Evolutionary conservation across 1,284 basidiomycete genomes (phyloP).

Genomic region (Cystobasidium slooffiae): DNA sequence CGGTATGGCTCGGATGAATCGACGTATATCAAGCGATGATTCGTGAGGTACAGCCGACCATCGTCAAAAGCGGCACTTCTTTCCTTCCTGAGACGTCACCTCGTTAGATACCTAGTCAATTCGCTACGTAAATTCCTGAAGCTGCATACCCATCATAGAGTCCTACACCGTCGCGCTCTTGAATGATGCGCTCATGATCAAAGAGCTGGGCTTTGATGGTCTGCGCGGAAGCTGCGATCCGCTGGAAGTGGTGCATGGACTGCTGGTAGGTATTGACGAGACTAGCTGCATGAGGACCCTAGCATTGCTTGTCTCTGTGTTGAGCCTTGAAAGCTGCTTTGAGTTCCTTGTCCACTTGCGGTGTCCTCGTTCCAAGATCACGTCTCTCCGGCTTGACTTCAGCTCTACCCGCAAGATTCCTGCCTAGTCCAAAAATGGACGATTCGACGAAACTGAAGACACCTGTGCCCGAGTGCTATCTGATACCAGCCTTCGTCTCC

Average conservation of each 20-base stretch:
- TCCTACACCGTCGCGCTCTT: slow-evolving; percentile 76
- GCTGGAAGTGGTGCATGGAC: slow-evolving; percentile 47
- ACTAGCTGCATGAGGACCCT: neutral
- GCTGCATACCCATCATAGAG: slow-evolving; percentile 82
- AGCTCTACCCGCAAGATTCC: neutral
- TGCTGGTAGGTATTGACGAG: neutral
- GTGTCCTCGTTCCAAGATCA: neutral
- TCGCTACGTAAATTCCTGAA: neutral
- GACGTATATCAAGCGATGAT: slow-evolving; percentile 82
- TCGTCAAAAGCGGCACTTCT: slow-evolving; percentile 75
- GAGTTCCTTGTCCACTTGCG: too few relatives aligned
- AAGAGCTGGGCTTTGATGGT: slow-evolving; percentile 56
- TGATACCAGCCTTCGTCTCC: slow-evolving; percentile 77
- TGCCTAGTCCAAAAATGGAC: slow-evolving; percentile 7
- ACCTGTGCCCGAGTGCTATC: slow-evolving; percentile 43
- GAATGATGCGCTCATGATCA: slow-evolving; percentile 73
- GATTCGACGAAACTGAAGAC: slow-evolving; percentile 36
- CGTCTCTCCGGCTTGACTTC: neutral
- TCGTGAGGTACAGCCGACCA: slow-evolving; percentile 76
- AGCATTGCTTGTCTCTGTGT: neutral
- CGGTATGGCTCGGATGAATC: slow-evolving; percentile 63
- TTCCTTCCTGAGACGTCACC: slow-evolving; percentile 65
- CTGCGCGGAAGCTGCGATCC: slow-evolving; percentile 45
- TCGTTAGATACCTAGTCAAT: neutral
- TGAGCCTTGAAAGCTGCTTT: too few relatives aligned